Percentiles rank a stretch among this genome's conserved stretches.
Evolutionary conservation across 768 basidiomycete species (phyloP).

Genomic region (Phlegmacium glaucopus): DNA sequence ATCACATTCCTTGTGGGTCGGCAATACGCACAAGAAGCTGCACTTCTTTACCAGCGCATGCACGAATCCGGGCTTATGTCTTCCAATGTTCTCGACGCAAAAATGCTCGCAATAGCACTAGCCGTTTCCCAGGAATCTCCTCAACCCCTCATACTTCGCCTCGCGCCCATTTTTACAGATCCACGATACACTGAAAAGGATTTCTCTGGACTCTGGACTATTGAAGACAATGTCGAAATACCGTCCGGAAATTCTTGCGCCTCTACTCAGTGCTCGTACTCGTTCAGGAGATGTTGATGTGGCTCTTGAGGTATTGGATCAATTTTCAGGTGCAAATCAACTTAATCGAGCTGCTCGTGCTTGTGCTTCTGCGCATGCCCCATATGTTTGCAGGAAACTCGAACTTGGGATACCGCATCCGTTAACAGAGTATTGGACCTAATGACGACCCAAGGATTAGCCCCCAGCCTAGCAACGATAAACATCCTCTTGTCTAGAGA

Average conservation of each 20-base stretch:
- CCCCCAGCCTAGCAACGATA: constrained; percentile 39
- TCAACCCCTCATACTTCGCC: constrained; percentile 9
- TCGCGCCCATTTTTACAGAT: constrained; percentile 20
- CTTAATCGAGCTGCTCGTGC: background rate
- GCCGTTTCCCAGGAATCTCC: constrained; percentile 17
- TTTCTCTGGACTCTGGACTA: constrained; percentile 2
- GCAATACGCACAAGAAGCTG: constrained; percentile 34
- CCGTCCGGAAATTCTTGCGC: background rate
- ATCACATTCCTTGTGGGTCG: constrained; percentile 39
- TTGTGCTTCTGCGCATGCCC: constrained; percentile 10
- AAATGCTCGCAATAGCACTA: constrained; percentile 34
- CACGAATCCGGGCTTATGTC: constrained; percentile 34
- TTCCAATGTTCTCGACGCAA: constrained; percentile 33
- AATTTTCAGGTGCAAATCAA: background rate
- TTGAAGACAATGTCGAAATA: constrained; percentile 4
- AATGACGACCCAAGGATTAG: constrained; percentile 35
- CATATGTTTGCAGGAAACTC: constrained; percentile 36
- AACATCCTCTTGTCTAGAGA: constrained; percentile 46
- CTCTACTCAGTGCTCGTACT: background rate
- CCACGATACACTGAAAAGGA: constrained; percentile 25
- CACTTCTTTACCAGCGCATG: constrained; percentile 41
- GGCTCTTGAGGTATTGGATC: constrained; percentile 7
- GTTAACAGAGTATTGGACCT: constrained; percentile 34
- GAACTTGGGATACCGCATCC: constrained; percentile 24
- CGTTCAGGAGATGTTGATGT: constrained; percentile 3